These are phyloP conservation scores for Talaromyces verruculosus DNA, from an alignment of 2,329 filamentous ascomycete genomes.

Conservation along the genomic window DNA sequence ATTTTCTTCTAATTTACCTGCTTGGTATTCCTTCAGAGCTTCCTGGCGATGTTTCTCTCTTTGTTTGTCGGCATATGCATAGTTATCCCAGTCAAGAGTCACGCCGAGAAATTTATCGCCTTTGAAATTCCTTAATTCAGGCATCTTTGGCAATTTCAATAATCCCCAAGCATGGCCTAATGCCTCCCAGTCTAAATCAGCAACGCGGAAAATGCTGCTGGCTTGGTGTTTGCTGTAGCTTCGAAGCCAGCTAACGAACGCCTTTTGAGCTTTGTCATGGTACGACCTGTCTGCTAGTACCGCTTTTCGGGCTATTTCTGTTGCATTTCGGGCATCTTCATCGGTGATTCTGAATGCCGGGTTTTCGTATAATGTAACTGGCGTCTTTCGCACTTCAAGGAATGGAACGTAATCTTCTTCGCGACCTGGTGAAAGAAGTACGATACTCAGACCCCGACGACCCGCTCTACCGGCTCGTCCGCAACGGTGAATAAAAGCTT, in stretches of 20 bases:
- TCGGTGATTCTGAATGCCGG: slow-evolving; percentile 60
- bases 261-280: slow-evolving; percentile 85
- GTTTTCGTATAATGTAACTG: slow-evolving; percentile 63
- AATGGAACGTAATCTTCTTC: slow-evolving; percentile 92
- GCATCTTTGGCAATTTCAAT: slow-evolving; percentile 87
- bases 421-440: slow-evolving; percentile 78
- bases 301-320: slow-evolving; percentile 60
- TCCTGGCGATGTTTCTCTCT: slow-evolving; percentile 65
- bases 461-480: slow-evolving; percentile 64
- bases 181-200: slow-evolving; percentile 81
- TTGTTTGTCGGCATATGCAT: slow-evolving; percentile 69
- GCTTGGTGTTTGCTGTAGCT: slow-evolving; percentile 90
- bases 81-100: slow-evolving; percentile 61
- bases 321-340: slow-evolving; percentile 59
- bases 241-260: slow-evolving; percentile 90
- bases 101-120: slow-evolving; percentile 65
- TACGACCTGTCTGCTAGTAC: slow-evolving; percentile 62
- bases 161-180: slow-evolving; percentile 82
- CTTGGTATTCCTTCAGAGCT: slow-evolving; percentile 52
- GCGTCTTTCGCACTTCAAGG: slow-evolving; percentile 81
- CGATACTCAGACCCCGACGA: slow-evolving; percentile 74
- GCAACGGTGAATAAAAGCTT: slow-evolving; percentile 71
- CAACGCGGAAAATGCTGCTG: slow-evolving; percentile 81
- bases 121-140: slow-evolving; percentile 73
- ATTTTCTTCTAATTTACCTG: slow-evolving; percentile 37